Percentiles rank a stretch among this genome's conserved stretches.
phyloP scores from a whole-genome alignment of 345 rosid species.

The Camelina sativa region DNA sequence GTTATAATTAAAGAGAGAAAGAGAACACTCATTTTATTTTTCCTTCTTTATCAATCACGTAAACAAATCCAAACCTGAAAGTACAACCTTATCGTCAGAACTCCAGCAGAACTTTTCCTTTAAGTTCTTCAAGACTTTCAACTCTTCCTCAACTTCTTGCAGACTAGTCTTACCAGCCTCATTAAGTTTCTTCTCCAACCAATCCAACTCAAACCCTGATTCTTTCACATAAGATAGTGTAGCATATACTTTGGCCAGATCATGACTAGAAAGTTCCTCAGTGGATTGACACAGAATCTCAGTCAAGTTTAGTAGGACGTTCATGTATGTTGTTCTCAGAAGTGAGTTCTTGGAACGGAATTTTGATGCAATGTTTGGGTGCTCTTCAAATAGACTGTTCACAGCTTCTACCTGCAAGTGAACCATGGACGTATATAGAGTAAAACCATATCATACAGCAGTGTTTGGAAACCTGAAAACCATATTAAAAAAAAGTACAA shows the following conservation, averaged over 20 bases:
- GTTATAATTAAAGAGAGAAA: no score
- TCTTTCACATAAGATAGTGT: background rate
- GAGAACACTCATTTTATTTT: no score
- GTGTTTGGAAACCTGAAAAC: no score
- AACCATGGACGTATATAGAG: background rate
- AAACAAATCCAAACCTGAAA: no score
- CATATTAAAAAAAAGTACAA: background rate
- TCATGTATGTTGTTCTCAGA: conserved; percentile 15
- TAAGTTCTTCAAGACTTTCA: background rate
- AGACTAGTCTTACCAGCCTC: background rate
- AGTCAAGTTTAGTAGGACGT: background rate
- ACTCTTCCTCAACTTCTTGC: background rate
- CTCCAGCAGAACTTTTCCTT: no score
- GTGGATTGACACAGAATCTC: background rate
- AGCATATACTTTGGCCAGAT: background rate
- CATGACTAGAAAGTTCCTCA: background rate
- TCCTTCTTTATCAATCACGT: no score
- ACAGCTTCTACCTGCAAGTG: background rate
- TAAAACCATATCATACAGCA: background rate
- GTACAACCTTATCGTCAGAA: no score
- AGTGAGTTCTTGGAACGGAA: background rate
- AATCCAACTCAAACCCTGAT: background rate
- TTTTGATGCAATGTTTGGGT: background rate
- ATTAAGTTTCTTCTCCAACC: background rate
- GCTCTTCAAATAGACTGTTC: background rate